A percentile compares a stretch with the other conserved stretches of the same genome.
These are phyloP conservation scores for Lentinula boryana DNA, from an alignment of 768 basidiomycete species.

Conservation along the genomic window DNA sequence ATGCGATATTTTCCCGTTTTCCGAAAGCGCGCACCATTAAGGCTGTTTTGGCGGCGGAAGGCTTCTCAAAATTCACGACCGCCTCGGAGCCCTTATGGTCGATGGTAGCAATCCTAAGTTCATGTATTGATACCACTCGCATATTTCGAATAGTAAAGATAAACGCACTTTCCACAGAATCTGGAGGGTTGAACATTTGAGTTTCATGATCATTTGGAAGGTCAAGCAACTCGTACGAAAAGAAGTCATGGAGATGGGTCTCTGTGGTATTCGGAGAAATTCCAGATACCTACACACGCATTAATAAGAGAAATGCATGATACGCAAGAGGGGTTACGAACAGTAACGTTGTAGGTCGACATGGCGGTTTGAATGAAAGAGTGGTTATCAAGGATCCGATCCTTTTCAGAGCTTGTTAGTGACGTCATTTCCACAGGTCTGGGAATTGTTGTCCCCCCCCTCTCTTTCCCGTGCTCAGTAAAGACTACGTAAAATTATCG, in stretches of 20 bases:
- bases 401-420: background rate
- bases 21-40: constrained; percentile 50
- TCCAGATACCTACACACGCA: background rate
- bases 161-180: constrained; percentile 79
- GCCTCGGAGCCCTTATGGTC: constrained; percentile 53
- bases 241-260: constrained; percentile 70
- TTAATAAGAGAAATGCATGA: background rate
- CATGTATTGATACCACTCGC: background rate
- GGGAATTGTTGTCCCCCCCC: too few species aligned
- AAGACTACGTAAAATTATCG: too few species aligned
- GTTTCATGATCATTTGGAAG: background rate
- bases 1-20: background rate
- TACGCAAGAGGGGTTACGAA: background rate
- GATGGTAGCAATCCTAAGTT: constrained; percentile 58
- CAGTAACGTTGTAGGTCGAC: background rate
- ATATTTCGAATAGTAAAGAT: background rate
- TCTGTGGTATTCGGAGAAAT: constrained; percentile 64
- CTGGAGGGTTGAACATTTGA: constrained; percentile 26
- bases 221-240: constrained; percentile 49
- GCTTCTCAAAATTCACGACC: constrained; percentile 79
- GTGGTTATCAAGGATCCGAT: background rate
- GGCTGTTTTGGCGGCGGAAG: constrained; percentile 79
- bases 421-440: background rate
- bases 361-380: constrained; percentile 2
- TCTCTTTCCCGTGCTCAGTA: background rate